Conservation (phyloP, 371 early-diverging fungal species). For the Saksenaea vasiformis region DNA sequence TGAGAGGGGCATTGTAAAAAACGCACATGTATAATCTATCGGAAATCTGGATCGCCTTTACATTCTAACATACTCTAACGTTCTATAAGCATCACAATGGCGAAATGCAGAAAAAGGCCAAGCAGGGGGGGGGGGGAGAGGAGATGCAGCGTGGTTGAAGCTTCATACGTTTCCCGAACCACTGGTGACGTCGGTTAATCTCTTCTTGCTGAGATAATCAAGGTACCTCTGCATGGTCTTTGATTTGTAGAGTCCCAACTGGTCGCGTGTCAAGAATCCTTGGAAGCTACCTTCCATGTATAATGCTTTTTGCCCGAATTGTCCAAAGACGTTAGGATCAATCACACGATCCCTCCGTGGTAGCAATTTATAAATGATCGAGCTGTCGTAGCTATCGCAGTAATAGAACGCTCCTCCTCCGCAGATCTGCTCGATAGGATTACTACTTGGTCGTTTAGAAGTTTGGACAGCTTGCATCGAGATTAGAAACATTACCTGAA, state of each 20-base stretch:
- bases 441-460: neutral
- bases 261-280: slow-evolving; percentile 15
- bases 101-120: too few species aligned
- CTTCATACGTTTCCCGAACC: neutral
- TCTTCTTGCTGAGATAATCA: neutral
- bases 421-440: slow-evolving; percentile 7
- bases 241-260: slow-evolving; percentile 29
- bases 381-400: slow-evolving; percentile 28
- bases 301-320: slow-evolving; percentile 1
- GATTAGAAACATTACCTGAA: slow-evolving; percentile 16
- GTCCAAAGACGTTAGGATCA: slow-evolving; percentile 8
- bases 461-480: neutral
- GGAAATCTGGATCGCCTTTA: too few species aligned
- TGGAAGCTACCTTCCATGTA: slow-evolving; percentile 24
- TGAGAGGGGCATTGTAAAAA: too few species aligned
- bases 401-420: slow-evolving; percentile 18
- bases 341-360: slow-evolving; percentile 35
- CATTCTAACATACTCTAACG: too few species aligned
- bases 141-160: too few species aligned
- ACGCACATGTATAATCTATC: too few species aligned
- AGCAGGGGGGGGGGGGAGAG: too few species aligned
- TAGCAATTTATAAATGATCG: slow-evolving; percentile 25
- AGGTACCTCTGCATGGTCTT: slow-evolving; percentile 15
- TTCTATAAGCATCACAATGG: too few species aligned
- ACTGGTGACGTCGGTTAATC: neutral